Base-by-base conservation (phyloP, 2,329 filamentous ascomycete species). In the Calonectria pseudoturangicola region DNA sequence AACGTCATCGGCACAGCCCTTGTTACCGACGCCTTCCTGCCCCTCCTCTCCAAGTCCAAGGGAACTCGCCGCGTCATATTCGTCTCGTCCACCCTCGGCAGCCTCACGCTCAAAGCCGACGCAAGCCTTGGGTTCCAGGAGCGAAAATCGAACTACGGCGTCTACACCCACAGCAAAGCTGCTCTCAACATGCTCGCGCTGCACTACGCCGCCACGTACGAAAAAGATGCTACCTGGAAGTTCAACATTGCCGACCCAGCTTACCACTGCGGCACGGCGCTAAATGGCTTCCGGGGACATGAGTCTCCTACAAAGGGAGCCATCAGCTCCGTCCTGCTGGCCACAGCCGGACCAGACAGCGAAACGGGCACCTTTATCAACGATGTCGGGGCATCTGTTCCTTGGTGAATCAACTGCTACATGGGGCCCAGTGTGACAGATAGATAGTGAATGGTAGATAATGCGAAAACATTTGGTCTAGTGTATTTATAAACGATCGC, bases 111-210 rank as follows among this genome's bases (percentile, higher is more conserved):
- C 13, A 77, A 78, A 56, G 68, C 73, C 21, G 64, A 70, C 41
- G 60, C 69, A 8, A 12, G 18, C 18, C 51, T 51, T 18, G 36
- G 36, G 6, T 48, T 58, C 28, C 45, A 47, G 30, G n/a, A 33
- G 18, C 51, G 69, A 18, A 43, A 15, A 21, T 21, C 10, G 33
- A 63, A 73, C 45, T 73, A 50, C 45, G 68, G 72, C 21, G 47
- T 45, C 28, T 76, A 75, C 56, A 73, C 62, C 4, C 73, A 74
- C 58, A 79, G 69, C 68, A 77, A 76, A 63, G 66, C 74, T 16
- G 68, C 70, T 12, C 70, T 77, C 30, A 76, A 77, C 47, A 78
- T 77, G 66, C 60, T 77, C 25, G 68, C 54, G 16, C 67, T 77
- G 21, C 70, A 76, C 62, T 75, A 73, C 25, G 66, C 76, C 21